Conservation (phyloP, 257 asterid genomes). For the Solanum pimpinellifolium region DNA sequence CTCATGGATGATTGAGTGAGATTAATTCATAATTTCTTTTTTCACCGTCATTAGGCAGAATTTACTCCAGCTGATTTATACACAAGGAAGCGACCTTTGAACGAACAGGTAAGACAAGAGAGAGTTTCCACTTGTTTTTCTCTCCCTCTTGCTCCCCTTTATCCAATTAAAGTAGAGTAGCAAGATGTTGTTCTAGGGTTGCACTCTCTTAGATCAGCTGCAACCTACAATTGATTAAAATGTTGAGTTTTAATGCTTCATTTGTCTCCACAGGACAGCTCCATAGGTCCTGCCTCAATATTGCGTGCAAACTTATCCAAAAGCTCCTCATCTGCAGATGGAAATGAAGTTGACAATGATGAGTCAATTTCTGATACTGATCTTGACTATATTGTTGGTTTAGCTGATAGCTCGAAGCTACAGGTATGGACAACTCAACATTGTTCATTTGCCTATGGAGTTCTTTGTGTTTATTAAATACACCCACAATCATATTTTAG, state of each 20-base stretch:
- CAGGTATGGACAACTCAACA: constrained; percentile 37
- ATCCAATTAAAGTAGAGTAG: background rate
- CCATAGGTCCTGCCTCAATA: constrained; percentile 31
- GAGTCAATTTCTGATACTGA: constrained; percentile 79
- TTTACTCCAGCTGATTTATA: constrained; percentile 74
- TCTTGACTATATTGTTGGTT: constrained; percentile 88
- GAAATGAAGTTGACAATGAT: constrained; percentile 49
- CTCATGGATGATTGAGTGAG: background rate
- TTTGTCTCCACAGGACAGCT: constrained; percentile 44
- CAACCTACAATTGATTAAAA: background rate
- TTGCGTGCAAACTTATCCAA: constrained; percentile 32
- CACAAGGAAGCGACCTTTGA: constrained; percentile 77
- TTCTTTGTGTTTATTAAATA: constrained; percentile 3
- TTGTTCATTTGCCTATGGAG: background rate
- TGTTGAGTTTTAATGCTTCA: constrained; percentile 8
- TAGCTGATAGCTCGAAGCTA: constrained; percentile 52
- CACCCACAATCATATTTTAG: constrained; percentile 22
- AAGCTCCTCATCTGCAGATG: constrained; percentile 31
- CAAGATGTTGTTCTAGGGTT: background rate
- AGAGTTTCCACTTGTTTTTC: background rate
- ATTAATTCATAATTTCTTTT: constrained; percentile 4
- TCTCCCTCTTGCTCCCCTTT: background rate
- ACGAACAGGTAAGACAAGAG: constrained; percentile 38
- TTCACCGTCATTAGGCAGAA: constrained; percentile 48
- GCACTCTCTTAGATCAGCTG: background rate